Base-by-base conservation (phyloP, 805 yeast species). In the Yarrowia porcina region DNA sequence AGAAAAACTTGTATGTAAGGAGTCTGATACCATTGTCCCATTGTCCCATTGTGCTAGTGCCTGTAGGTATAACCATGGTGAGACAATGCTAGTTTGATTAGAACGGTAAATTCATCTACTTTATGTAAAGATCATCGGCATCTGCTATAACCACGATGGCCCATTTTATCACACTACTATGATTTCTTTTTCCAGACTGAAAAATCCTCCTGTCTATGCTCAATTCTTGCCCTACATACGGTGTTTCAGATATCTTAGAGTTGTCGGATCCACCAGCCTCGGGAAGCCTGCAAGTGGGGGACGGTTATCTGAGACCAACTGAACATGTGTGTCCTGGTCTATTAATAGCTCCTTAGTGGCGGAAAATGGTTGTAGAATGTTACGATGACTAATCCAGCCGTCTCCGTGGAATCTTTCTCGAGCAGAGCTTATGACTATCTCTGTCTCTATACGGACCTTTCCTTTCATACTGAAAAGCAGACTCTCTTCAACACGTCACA, bases 221-320 rank as follows among this genome's bases (percentile, higher is more conserved):
- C 52, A 7, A 7, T 30, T 20, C 27, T 13, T 20, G 17, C 52
- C 52, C 52, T 45, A 45, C 36, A 45, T n/a, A 20, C 28, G 28
- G 8, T 28, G 52, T 30, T 45, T 45, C 52, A 45, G 25, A 30
- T n/a, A 3, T 18, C 17, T 28, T 45, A 45, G 52, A 45, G 52
- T 45, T 30, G 36, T 25, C 27, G 33, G 33, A 27, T 25, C 20
- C 21, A 25, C 21, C 5, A 12, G 47, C 47, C 47, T 44, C 49
- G 49, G 49, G 21, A 17, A 25, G 20, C n/a, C 7, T 23, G 49
- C n/a, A 42, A 42, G 32, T 25, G n/a, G 21, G 3, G 5, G 49
- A 44, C 32, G 47, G 47, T 25, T 44, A 25, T 44, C 49, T 44
- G 33, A 44, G 49, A 44, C 49, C 49, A 27, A 20, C 21, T 23